A percentile compares a stretch with the other conserved stretches of the same genome.
These are phyloP conservation scores for Eucalyptus marginata DNA, from an alignment of 345 rosid species.

Conservation along the genomic window DNA sequence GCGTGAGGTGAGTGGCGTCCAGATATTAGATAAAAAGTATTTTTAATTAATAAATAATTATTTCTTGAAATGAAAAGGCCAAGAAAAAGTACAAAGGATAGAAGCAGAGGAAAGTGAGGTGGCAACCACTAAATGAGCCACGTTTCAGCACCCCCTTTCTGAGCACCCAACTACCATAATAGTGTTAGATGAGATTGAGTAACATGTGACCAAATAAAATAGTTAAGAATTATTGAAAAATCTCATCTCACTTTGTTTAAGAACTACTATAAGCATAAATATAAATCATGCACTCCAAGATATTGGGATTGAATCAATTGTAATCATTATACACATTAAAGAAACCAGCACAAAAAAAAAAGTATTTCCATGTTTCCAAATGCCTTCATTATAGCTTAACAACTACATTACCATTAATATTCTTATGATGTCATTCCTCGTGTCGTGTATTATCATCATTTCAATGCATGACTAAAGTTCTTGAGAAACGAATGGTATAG, in stretches of 20 bases:
- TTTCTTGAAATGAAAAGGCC: background rate
- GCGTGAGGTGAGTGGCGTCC: background rate
- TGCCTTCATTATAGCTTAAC: background rate
- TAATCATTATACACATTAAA: background rate
- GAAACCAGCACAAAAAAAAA: background rate
- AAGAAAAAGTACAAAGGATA: background rate
- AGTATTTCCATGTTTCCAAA: background rate
- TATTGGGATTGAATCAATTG: background rate
- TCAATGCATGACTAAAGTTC: background rate
- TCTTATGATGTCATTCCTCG: too few species aligned
- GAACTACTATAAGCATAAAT: background rate
- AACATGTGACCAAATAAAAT: background rate
- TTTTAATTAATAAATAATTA: background rate
- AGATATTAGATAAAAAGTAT: background rate
- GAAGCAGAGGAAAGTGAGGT: background rate
- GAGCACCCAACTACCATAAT: background rate
- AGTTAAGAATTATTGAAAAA: background rate
- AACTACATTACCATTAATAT: accelerated
- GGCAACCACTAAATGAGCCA: background rate
- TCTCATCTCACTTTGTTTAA: background rate
- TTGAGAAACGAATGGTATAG: background rate
- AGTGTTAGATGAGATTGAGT: background rate
- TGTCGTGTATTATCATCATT: background rate
- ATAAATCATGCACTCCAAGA: background rate
- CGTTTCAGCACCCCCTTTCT: background rate